Base-by-base conservation (phyloP, 306 rosid genomes). In the Alnus glutinosa region DNA sequence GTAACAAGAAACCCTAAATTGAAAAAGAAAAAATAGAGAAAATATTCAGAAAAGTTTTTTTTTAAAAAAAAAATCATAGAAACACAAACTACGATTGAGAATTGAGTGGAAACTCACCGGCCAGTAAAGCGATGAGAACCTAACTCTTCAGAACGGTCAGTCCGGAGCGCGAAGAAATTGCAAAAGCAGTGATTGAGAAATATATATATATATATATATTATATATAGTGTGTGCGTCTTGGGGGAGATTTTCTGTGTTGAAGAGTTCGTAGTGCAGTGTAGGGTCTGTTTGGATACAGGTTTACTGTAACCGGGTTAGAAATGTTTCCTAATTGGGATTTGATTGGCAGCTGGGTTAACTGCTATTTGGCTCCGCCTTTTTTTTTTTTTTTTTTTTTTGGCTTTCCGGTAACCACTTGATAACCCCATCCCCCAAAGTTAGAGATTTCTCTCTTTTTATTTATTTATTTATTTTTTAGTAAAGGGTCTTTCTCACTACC, bases 51-150 rank as follows among this genome's bases (percentile, higher is more conserved):
- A 46, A 46, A 4, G 1, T 42, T 42, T 42, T 42, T 42, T 42
- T 4, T 14, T 34, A 54, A 30, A 32, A 36, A n/a, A 52, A 12
- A 28, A 77, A 18, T 11, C 11, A 59, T 2, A 59, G 15, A 9
- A 30, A 28, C 10, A 30, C 3, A 1, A 9, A 1, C 28, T 23
- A 23, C 62, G 47, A 58, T 9, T 47, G 18, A 55, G n/a, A 48
- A 58, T 1, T 49, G 54, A 81, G 52, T 14, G 73, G 77, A 48
- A 81, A 83, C 92, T 73, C 74, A 89, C 92, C 87, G 75, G 7
- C 3, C 50, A 19, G 70, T 7, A 48, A 16, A 48, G 34, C 50
- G 18, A 61, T 5, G 79, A 83, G 84, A 76, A 81, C 85, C 87
- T 59, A 82, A 46, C 30, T 46, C 46, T 73, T 47, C 44, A 70